Base-by-base conservation (phyloP, 192 early-diverging fungal species). In the Gigaspora rosea region DNA sequence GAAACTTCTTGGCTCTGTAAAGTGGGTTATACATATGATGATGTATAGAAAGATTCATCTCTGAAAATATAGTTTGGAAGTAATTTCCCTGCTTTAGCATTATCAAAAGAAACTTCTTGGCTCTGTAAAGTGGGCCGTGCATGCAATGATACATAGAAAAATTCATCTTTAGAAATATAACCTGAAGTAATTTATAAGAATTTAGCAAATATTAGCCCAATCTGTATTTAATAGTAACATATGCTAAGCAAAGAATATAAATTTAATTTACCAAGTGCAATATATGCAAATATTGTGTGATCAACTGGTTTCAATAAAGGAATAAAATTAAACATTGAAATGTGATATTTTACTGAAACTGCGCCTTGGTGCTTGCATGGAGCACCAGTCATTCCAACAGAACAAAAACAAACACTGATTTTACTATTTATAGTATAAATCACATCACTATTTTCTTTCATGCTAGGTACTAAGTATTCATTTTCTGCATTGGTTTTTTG, bases 341-440 rank as follows among this genome's bases (percentile, higher is more conserved):
- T 36, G 5, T 67, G 65, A 47, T 46, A 67, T 66, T 66, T 66
- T 12, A 66, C 36, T 12, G 41, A 27, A 41, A 67, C 65, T 67
- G 13, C 36, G 0, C 36, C 6, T 15, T 48, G 32, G 32, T 66
- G 64, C 32, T 35, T 66, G 32, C 35, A 66, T 3, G 35, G 32
- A 0, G 64, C 35, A 4, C 54, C 35, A 0, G 64, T 32, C 13
- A 65, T 32, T 8, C 63, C 0, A 27, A 65, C 22, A 65, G 32
- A 4, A 66, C 32, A 66, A 35, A 35, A 7, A 35, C 64, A 66
- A 8, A 18, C 64, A 0, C n/a, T n/a, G n/a, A 66, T 41, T 11
- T 66, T 35, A 33, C 32, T 66, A 18, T 66, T 66, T 8, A 66
- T 32, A 33, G 32, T 35, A 66, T 66, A 66, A 66, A 66, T 6